These are phyloP conservation scores for Pleurotus cornucopiae DNA, from an alignment of 768 basidiomycete genomes.

Conservation along the genomic window DNA sequence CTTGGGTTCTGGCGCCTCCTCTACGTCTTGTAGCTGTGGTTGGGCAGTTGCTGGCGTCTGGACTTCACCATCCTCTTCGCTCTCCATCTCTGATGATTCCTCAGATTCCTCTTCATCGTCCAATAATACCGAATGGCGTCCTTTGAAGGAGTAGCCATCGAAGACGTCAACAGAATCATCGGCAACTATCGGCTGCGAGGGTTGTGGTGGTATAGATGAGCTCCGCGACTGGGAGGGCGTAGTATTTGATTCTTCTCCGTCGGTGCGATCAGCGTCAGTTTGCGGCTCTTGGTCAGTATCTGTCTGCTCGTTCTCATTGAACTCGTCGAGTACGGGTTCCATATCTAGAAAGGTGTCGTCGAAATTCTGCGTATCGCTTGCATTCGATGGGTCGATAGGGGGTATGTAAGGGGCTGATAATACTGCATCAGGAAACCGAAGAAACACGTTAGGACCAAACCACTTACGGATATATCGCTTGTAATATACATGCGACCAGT, in stretches of 20 bases:
- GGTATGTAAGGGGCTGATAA: conserved; percentile 84
- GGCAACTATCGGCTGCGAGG: conserved; percentile 21
- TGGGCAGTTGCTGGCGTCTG: conserved; percentile 17
- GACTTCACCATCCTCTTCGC: conserved; percentile 37
- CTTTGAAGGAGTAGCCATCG: conserved; percentile 93
- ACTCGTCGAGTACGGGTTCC: conserved; percentile 85
- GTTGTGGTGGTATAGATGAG: conserved; percentile 53
- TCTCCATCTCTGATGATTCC: conserved; percentile 31
- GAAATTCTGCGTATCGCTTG: conserved; percentile 96
- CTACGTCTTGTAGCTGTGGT: conserved; percentile 11
- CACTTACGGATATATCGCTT: conserved; percentile 88
- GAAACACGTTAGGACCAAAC: conserved; percentile 11
- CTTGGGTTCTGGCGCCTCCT: conserved; percentile 54
- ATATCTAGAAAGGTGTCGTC: conserved; percentile 96
- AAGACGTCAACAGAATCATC: conserved; percentile 75
- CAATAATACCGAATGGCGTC: conserved; percentile 72
- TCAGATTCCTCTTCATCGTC: conserved; percentile 65
- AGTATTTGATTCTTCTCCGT: conserved; percentile 73
- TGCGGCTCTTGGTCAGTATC: conserved; percentile 70
- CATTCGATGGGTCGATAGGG: conserved; percentile 85
- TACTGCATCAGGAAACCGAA: background rate
- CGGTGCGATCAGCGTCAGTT: conserved; percentile 67
- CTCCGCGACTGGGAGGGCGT: conserved; percentile 79
- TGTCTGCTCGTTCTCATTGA: conserved; percentile 53
- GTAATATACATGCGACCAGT: conserved; percentile 92